Conservation (phyloP, 2,329 filamentous ascomycete genomes). For the Polychaeton citri region DNA sequence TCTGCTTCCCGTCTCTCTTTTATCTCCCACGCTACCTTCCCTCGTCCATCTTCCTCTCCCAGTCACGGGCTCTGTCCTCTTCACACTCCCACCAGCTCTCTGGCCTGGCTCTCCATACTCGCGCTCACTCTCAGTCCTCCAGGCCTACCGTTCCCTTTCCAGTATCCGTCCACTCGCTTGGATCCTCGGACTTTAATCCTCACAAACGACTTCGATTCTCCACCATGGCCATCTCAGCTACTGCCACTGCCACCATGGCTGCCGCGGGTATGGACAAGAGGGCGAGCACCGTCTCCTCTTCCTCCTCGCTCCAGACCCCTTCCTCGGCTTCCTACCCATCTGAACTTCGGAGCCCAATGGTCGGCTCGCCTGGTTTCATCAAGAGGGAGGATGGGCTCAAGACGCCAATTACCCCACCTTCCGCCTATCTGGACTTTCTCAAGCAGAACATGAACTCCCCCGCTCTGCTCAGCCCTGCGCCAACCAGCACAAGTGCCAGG, state of each 20-base stretch:
- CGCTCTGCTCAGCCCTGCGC: constrained; percentile 54
- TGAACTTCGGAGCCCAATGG: constrained; percentile 51
- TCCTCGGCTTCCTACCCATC: constrained; percentile 46
- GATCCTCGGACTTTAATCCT: not conserved
- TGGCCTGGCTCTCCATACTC: not conserved
- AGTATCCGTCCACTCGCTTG: not conserved
- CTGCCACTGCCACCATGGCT: constrained; percentile 20
- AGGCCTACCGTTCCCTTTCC: not conserved
- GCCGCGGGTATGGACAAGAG: constrained; percentile 27
- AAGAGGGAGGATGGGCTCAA: constrained; percentile 55
- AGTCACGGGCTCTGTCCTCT: not conserved
- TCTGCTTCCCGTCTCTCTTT: not conserved
- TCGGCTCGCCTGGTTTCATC: constrained; percentile 47
- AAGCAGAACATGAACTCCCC: constrained; percentile 54
- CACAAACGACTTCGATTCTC: constrained; percentile 1
- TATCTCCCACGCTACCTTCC: not conserved
- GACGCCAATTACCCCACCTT: constrained; percentile 83
- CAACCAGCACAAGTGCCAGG: constrained; percentile 41
- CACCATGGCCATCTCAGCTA: constrained; percentile 15
- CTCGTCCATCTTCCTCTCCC: not conserved
- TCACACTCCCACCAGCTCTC: not conserved
- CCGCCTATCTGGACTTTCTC: constrained; percentile 85
- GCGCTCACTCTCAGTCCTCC: not conserved
- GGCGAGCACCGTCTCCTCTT: constrained; percentile 15
- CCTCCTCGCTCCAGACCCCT: constrained; percentile 36